These are phyloP conservation scores for Aciculosporium take DNA, from an alignment of 2,329 filamentous ascomycete genomes.

Conservation along the genomic window DNA sequence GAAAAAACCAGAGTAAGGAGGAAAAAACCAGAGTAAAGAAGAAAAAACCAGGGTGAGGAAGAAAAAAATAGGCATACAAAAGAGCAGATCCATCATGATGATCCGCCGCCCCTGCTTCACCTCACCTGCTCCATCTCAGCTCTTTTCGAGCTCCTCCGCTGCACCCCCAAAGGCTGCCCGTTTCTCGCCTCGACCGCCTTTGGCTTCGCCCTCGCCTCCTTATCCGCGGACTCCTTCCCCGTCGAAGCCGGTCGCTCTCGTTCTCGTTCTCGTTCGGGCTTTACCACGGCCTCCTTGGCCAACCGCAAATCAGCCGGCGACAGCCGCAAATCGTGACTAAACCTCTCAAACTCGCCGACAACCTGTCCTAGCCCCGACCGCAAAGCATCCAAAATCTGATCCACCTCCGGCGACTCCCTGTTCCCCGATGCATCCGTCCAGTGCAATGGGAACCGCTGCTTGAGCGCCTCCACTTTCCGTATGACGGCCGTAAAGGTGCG, in stretches of 20 bases:
- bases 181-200: conserved; percentile 12
- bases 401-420: conserved; percentile 50
- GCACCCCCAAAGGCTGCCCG: conserved; percentile 9
- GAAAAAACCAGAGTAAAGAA: too few relatives aligned
- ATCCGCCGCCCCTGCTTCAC: conserved; percentile 1
- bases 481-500: conserved; percentile 57
- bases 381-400: conserved; percentile 51
- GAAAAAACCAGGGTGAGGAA: background rate
- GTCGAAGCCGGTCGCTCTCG: conserved; percentile 7
- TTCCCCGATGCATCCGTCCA: conserved; percentile 62
- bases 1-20: too few relatives aligned
- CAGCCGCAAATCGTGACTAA: conserved; percentile 55
- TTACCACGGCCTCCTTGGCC: conserved; percentile 50
- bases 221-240: conserved; percentile 14
- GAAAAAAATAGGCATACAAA: background rate
- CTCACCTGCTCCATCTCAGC: conserved; percentile 19
- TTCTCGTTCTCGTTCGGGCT: conserved; percentile 7
- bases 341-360: conserved; percentile 58
- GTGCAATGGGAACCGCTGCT: conserved; percentile 44
- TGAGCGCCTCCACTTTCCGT: conserved; percentile 54
- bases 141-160: conserved; percentile 8
- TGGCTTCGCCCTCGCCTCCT: conserved; percentile 18
- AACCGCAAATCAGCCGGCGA: conserved; percentile 56
- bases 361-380: conserved; percentile 51
- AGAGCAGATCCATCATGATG: too few relatives aligned